These are phyloP conservation scores for Arthrobotrys iridis DNA, from an alignment of 2,329 filamentous ascomycete species.

Conservation along the genomic window DNA sequence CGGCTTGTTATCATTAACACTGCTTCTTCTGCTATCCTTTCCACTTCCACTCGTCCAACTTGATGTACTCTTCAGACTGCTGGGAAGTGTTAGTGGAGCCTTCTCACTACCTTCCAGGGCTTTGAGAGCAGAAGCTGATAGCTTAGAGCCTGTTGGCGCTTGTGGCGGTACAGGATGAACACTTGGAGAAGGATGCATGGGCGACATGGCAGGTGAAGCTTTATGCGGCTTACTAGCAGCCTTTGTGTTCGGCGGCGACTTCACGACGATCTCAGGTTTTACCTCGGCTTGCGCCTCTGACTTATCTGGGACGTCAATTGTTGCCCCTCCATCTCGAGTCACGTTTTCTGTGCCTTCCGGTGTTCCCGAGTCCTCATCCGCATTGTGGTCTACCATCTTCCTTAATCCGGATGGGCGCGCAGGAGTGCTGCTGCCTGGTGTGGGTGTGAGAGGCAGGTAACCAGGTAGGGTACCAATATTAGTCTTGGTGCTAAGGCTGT, in stretches of 20 bases:
- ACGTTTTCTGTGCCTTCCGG: conserved; percentile 9
- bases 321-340: not conserved
- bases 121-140: conserved; percentile 49
- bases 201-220: conserved; percentile 38
- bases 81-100: conserved; percentile 13
- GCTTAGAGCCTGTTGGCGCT: conserved; percentile 8
- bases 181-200: conserved; percentile 12
- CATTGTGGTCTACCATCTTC: conserved; percentile 28
- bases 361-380: not conserved
- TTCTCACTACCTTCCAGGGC: conserved; percentile 44
- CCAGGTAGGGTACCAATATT: conserved; percentile 48
- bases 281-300: not conserved
- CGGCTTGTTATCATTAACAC: conserved; percentile 38
- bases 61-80: conserved; percentile 53
- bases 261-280: conserved; percentile 38
- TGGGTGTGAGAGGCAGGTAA: conserved; percentile 44
- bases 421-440: conserved; percentile 14
- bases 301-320: not conserved
- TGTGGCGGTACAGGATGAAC: conserved; percentile 11
- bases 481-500: conserved; percentile 47
- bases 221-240: conserved; percentile 18
- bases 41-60: conserved; percentile 51
- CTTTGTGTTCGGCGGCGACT: conserved; percentile 25
- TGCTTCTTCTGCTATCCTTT: conserved; percentile 52
- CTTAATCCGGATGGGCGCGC: conserved; percentile 32